Base-by-base conservation (phyloP, 306 rosid genomes). In the Glycine latifolia region DNA sequence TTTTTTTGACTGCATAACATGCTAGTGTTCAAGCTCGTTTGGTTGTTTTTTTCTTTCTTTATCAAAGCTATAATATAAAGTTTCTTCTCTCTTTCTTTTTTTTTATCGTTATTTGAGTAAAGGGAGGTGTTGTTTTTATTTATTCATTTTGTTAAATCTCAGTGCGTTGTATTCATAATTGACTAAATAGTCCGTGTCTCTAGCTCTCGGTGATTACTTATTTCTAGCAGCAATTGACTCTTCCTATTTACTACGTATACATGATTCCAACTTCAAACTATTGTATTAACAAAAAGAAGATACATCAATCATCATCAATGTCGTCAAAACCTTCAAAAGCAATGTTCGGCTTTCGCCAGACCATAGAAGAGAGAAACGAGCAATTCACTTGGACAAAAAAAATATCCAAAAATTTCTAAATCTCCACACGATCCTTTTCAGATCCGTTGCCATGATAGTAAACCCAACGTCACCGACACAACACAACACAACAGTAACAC, bases 271-370 rank as follows among this genome's bases (percentile, higher is more conserved):
- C 11, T 56, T n/a, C n/a, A 47, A 46, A 75, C 33, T 5, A 11
- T 17, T 26, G 69, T 8, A 76, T 16, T 12, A 13, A 41, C 2
- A 53, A 71, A 58, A 80, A 62, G 65, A 60, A 76, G 17, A 12
- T 53, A 56, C 10, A 12, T 26, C 37, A 16, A 50, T 60, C 61
- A 61, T 65, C 12, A 76, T 78, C 39, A 70, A 39, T 54, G 0
- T 16, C 31, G 72, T 82, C 85, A 73, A 83, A 84, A 86, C 20
- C 0, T 20, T 20, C 20, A 20, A 20, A 20, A 20, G 88, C 37
- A 41, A 80, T 82, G 92, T 85, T 86, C 3, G 80, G 86, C 84
- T 82, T 79, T 84, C 4, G 50, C 71, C 80, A 67, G 87, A 86
- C 87, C 86, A 47, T 5, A 37, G 68, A 69, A 33, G 12, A 67